Conservation (phyloP, 495 filamentous ascomycete genomes). For the Annulohypoxylon bovei region DNA sequence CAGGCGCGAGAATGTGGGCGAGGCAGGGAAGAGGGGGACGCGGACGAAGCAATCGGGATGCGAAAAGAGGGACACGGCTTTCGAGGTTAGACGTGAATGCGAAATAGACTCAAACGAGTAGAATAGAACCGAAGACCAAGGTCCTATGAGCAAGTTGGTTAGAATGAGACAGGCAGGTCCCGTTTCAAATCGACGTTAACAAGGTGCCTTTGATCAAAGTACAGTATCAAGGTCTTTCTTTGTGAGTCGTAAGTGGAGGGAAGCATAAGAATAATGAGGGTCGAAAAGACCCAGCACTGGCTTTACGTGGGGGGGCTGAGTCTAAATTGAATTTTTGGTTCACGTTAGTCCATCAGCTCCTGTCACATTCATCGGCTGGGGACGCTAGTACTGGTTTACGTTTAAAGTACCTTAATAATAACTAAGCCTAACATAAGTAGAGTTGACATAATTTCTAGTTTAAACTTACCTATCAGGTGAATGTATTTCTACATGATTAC, state of each 20-base stretch:
- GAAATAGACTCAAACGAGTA: constrained; percentile 11
- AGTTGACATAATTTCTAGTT: neutral
- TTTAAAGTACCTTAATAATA: constrained; percentile 1
- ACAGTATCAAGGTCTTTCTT: constrained; percentile 1
- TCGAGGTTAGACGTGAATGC: constrained; percentile 3
- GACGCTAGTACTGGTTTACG: constrained; percentile 2
- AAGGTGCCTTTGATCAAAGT: neutral
- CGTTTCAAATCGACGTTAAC: constrained; percentile 14
- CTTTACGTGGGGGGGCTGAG: constrained; percentile 38
- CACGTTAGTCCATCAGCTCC: constrained; percentile 34
- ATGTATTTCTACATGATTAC: neutral
- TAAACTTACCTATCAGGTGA: neutral
- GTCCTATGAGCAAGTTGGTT: neutral
- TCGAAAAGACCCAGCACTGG: constrained; percentile 31
- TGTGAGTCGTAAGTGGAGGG: constrained; percentile 3
- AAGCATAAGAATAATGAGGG: constrained; percentile 23
- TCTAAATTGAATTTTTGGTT: constrained; percentile 40
- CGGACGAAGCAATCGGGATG: neutral
- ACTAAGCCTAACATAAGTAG: neutral
- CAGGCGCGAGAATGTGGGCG: constrained; percentile 36
- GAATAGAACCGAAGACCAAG: neutral
- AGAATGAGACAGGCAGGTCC: neutral
- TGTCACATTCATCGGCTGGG: constrained; percentile 31
- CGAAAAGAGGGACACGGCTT: constrained; percentile 18
- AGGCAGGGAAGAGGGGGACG: constrained; percentile 33